Conservation (phyloP, 2,329 filamentous ascomycete species). For the Calonectria honghensis region DNA sequence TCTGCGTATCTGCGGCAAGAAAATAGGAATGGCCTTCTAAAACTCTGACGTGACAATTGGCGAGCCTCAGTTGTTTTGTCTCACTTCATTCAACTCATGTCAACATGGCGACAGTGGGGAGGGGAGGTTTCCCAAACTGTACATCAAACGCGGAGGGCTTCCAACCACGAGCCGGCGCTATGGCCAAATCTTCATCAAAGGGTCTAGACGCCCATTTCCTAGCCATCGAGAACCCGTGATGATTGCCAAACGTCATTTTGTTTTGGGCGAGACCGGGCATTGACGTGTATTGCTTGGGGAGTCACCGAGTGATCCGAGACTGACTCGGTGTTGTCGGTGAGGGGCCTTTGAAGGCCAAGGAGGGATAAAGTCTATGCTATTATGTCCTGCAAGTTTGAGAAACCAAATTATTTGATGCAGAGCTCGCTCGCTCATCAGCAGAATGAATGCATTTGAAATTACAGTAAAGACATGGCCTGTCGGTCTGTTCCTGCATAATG, state of each 20-base stretch:
- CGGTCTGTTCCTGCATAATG: conserved; percentile 19
- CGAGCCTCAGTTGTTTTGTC: background rate
- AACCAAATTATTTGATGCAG: conserved; percentile 18
- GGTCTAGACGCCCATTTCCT: background rate
- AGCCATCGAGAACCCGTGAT: background rate
- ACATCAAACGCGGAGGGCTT: too few relatives aligned
- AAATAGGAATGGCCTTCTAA: background rate
- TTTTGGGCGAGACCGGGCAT: background rate
- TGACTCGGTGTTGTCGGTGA: background rate
- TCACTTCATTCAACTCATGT: background rate
- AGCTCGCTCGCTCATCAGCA: background rate
- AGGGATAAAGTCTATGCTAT: conserved; percentile 5
- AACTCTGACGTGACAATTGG: background rate
- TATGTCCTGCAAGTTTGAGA: background rate
- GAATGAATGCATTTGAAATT: background rate
- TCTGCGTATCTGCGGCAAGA: background rate
- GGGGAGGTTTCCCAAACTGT: background rate
- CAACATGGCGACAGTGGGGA: background rate
- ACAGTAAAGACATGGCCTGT: background rate
- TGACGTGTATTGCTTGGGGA: background rate
- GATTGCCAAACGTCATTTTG: background rate
- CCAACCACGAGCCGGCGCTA: background rate
- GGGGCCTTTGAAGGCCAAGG: too few relatives aligned
- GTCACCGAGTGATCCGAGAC: background rate
- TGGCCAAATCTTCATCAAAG: background rate